phyloP scores from a whole-genome alignment of 139 green algal genomes.

The Trebouxia sp. region DNA sequence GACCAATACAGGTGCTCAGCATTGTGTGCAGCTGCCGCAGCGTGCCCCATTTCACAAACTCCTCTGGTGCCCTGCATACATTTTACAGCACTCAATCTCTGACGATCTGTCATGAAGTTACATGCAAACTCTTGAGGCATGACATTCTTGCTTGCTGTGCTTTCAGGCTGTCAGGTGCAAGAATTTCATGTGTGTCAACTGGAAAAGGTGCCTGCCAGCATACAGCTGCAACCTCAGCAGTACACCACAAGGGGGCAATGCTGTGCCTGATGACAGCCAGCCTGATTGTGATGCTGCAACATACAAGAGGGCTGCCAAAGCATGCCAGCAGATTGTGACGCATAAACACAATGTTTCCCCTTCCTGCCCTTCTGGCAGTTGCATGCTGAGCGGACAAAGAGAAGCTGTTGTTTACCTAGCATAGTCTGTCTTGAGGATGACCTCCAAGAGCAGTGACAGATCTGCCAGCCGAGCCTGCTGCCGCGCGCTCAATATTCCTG shows the following conservation, averaged over 20 bases:
- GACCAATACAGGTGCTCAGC: conserved; percentile 24
- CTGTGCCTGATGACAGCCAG: no score
- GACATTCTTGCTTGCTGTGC: background rate
- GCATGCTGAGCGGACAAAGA: background rate
- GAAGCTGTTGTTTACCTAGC: background rate
- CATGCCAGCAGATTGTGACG: no score
- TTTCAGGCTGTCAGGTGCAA: no score
- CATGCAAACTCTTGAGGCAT: background rate
- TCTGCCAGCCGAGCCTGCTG: conserved; percentile 85
- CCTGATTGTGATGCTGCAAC: no score
- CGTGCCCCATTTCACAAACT: conserved; percentile 74
- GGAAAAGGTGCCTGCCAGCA: no score
- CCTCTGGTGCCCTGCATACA: conserved; percentile 38
- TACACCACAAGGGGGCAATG: no score
- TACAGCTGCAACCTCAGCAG: no score
- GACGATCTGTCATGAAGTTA: background rate
- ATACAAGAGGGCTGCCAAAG: no score
- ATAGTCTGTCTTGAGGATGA: conserved; percentile 71
- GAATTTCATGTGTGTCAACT: no score
- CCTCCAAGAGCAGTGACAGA: conserved; percentile 84
- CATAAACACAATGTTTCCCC: no score
- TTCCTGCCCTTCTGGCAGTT: background rate
- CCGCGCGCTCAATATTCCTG: conserved; percentile 48
- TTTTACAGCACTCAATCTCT: no score
- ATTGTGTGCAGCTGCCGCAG: conserved; percentile 79